phyloP scores from a whole-genome alignment of 345 rosid species.

The Brassica juncea region DNA sequence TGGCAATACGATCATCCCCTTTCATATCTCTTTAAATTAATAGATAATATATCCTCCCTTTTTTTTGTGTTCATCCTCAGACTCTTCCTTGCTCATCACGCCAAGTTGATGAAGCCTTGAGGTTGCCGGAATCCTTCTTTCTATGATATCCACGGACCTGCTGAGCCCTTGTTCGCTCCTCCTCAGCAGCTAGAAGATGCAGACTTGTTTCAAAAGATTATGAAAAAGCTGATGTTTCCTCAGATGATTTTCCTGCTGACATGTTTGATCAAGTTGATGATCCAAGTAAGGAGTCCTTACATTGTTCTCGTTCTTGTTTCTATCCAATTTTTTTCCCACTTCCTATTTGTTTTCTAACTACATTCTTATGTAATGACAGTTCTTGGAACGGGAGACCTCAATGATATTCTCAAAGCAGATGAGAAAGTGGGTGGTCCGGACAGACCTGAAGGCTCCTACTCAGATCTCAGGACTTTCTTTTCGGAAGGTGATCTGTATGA shows the following conservation, averaged over 20 bases:
- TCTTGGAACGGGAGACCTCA: neutral
- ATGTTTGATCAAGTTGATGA: conserved; percentile 70
- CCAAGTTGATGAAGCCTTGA: too few species aligned
- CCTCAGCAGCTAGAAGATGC: conserved; percentile 38
- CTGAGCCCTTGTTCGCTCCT: conserved; percentile 44
- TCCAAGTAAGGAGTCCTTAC: conserved; percentile 48
- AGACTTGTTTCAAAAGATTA: conserved; percentile 25
- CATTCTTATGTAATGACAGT: conserved; percentile 19
- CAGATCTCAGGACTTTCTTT: too few species aligned
- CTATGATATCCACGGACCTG: conserved; percentile 50
- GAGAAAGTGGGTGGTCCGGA: too few species aligned
- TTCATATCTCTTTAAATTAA: too few species aligned
- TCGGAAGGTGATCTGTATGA: too few species aligned
- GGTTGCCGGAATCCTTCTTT: conserved; percentile 23
- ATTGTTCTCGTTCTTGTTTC: neutral
- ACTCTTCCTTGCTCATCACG: too few species aligned
- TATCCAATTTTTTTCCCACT: conserved; percentile 2
- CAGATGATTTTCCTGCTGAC: conserved; percentile 72
- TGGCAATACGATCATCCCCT: too few species aligned
- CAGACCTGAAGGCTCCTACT: too few species aligned
- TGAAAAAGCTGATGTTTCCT: conserved; percentile 51
- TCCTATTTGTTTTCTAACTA: conserved; percentile 6
- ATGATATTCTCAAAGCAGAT: too few species aligned
- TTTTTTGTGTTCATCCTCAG: too few species aligned
- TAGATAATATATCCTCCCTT: too few species aligned